Conservation (phyloP, 768 basidiomycete species). For the Exidia glandulosa region DNA sequence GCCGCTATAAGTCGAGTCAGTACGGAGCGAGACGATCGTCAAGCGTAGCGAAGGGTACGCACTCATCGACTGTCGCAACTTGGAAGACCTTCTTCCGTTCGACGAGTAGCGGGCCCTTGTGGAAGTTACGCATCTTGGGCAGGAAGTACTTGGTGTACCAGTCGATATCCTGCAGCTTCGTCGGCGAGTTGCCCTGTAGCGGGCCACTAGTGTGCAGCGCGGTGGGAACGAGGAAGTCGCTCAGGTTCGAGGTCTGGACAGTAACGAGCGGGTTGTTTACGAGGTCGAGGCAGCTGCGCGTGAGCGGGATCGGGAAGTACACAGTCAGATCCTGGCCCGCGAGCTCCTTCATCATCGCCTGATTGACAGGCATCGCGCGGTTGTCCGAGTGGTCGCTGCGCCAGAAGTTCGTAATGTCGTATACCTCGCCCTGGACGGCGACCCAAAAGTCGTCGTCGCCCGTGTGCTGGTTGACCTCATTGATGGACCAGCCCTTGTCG, state of each 20-base stretch:
- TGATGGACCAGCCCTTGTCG: constrained; percentile 70
- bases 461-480: constrained; percentile 64
- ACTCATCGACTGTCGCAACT: not conserved
- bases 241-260: constrained; percentile 56
- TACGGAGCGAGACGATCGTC: not conserved
- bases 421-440: constrained; percentile 70
- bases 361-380: constrained; percentile 47
- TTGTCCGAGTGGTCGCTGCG: constrained; percentile 79
- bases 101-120: constrained; percentile 77
- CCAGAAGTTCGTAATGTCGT: constrained; percentile 75
- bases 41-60: not conserved
- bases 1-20: constrained; percentile 4
- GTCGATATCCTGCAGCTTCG: constrained; percentile 34
- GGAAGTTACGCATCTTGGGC: constrained; percentile 61
- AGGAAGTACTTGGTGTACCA: constrained; percentile 76
- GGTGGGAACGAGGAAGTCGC: constrained; percentile 35
- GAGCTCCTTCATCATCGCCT: constrained; percentile 50
- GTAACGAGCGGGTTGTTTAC: constrained; percentile 44
- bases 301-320: constrained; percentile 79
- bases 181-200: constrained; percentile 31
- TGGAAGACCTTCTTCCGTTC: constrained; percentile 29
- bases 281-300: constrained; percentile 60
- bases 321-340: constrained; percentile 79
- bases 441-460: constrained; percentile 75
- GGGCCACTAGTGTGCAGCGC: constrained; percentile 71